Base-by-base conservation (phyloP, 345 rosid species). In the Punica granatum region DNA sequence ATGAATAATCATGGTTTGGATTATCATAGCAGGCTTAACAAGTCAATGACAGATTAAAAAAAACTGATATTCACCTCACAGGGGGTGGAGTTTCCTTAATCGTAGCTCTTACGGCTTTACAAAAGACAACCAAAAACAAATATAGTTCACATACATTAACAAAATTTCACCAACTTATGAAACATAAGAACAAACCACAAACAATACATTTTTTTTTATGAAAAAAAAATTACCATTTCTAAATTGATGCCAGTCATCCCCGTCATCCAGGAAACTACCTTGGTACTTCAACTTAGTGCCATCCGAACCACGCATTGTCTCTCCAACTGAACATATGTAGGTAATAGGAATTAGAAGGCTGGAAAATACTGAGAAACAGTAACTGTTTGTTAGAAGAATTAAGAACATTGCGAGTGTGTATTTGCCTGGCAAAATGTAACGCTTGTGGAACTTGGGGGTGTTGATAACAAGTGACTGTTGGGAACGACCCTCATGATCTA, bases 401-500 rank as follows among this genome's bases (percentile, higher is more conserved):
- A 26, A 35, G 25, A 56, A 51, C 41, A 28, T 23, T 4, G 60
- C 11, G 53, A 73, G 62, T 19, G 26, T 13, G 36, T 63, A 49
- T 6, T 75, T 79, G 75, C 98, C 96, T 65, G 97, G 98, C 78
- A 90, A 83, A 66, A 90, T 82, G 83, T 90, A 92, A 5, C 90
- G 85, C 70, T 90, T 92, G 73, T 84, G 92, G 80, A 76, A 92
- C 77, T 86, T 88, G n/a, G 98, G 97, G 39, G 94, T 90, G 65
- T 86, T 72, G 62, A 90, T 92, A 69, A 85, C 85, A 37, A 80
- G 76, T 46, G 96, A 90, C 77, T 90, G 97, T 67, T 90, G 90
- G 6, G 97, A 81, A 58, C 88, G 70, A 61, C 98, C 97, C 73
- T 90, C 96, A 21, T 80, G 94, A 76, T 90, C 97, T 60, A 90